These are phyloP conservation scores for Litchi chinensis DNA, from an alignment of 345 rosid genomes.

Conservation along the genomic window DNA sequence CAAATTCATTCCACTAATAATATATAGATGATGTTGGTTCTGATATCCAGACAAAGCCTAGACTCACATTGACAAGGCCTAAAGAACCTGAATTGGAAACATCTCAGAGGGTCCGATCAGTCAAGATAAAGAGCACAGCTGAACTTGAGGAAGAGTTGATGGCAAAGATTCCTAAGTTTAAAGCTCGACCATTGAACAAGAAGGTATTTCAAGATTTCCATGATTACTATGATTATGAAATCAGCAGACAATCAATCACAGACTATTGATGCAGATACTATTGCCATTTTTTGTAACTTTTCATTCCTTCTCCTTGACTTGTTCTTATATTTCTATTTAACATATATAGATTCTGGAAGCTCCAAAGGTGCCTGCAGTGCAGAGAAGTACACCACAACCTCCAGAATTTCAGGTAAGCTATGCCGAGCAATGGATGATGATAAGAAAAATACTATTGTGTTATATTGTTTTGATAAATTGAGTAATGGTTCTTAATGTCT, in stretches of 20 bases:
- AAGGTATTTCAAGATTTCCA: constrained; percentile 50
- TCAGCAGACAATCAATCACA: too few species aligned
- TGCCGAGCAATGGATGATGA: not conserved
- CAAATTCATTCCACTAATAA: constrained; percentile 14
- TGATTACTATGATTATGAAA: too few species aligned
- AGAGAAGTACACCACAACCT: constrained; percentile 73
- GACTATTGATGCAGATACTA: too few species aligned
- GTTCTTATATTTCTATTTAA: not conserved
- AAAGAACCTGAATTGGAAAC: constrained; percentile 95
- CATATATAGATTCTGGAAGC: constrained; percentile 69
- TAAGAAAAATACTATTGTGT: not conserved
- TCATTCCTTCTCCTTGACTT: not conserved
- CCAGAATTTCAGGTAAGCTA: constrained; percentile 79
- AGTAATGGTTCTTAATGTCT: constrained; percentile 14
- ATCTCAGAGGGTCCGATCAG: constrained; percentile 78
- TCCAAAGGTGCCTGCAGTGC: constrained; percentile 60
- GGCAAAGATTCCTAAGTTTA: constrained; percentile 94
- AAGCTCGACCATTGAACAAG: constrained; percentile 96
- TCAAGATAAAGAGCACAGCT: constrained; percentile 78
- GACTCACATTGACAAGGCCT: constrained; percentile 84
- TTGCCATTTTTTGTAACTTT: not conserved
- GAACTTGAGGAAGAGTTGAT: constrained; percentile 99
- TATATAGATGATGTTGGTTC: constrained; percentile 26
- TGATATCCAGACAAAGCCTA: constrained; percentile 52
- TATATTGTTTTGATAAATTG: not conserved